Percentiles rank a stretch among this genome's conserved stretches.
Conservation (phyloP, 129 eudicot genomes). For the Logfia minima region DNA sequence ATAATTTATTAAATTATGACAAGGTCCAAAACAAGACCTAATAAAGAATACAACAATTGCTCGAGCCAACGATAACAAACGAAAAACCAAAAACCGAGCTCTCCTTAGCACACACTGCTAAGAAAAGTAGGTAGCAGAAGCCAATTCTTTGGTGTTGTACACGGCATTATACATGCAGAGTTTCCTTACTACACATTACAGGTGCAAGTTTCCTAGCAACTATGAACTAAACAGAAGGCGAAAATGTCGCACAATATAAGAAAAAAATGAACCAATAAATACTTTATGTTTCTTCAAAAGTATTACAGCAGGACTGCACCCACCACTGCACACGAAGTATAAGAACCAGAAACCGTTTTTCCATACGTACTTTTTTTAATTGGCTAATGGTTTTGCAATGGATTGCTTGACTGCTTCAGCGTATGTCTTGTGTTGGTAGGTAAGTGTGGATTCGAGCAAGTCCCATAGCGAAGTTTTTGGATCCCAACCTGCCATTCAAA, state of each 20-base stretch:
- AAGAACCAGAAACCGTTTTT: background rate
- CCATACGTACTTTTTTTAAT: conserved; percentile 17
- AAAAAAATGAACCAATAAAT: conserved; percentile 17
- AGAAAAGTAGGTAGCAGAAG: background rate
- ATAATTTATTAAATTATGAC: background rate
- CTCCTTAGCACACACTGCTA: conserved; percentile 1
- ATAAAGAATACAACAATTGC: conserved; percentile 3
- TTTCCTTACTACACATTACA: conserved; percentile 14
- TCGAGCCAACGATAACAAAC: background rate
- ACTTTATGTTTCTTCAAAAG: conserved; percentile 8
- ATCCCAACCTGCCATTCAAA: conserved; percentile 65
- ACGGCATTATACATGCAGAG: conserved; percentile 5
- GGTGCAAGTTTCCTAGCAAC: background rate
- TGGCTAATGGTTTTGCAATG: conserved; percentile 68
- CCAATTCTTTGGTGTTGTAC: background rate
- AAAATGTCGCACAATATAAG: background rate
- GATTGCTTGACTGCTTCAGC: conserved; percentile 87
- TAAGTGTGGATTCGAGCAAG: conserved; percentile 92
- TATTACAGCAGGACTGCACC: conserved; percentile 13
- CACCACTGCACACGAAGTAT: conserved; percentile 3
- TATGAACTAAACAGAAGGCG: background rate
- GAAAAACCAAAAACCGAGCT: background rate
- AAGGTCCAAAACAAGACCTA: conserved; percentile 1
- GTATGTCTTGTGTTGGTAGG: conserved; percentile 97
- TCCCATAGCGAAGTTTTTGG: conserved; percentile 97